Conservation (phyloP, 2,329 filamentous ascomycete species). For the Beauveria varroae region DNA sequence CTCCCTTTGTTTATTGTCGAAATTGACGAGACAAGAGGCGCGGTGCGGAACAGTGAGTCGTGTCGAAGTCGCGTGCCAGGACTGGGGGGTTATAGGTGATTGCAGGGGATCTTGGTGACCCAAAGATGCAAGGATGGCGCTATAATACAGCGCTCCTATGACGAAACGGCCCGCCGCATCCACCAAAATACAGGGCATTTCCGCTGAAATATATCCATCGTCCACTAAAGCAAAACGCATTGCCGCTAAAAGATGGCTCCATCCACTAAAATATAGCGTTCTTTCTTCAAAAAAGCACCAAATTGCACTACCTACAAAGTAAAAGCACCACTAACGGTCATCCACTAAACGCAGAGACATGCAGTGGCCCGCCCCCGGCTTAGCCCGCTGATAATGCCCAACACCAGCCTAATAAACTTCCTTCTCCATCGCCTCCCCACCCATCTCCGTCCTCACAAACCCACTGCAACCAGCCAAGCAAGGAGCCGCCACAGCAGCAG, state of each 20-base stretch:
- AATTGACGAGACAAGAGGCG: background rate
- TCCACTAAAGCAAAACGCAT: no score
- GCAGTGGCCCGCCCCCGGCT: background rate
- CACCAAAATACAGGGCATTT: no score
- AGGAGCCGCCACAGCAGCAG: no score
- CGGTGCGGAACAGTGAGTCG: slow-evolving; percentile 1
- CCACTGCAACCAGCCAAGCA: background rate
- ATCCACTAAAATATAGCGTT: background rate
- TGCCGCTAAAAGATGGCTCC: no score
- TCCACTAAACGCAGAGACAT: slow-evolving; percentile 1
- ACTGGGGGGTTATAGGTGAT: background rate
- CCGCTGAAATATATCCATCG: no score
- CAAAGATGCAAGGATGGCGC: background rate
- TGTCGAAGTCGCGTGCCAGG: slow-evolving; percentile 9
- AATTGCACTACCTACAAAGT: background rate
- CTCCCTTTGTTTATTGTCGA: slow-evolving; percentile 6
- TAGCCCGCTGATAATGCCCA: background rate
- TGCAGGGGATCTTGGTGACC: background rate
- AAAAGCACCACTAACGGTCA: background rate
- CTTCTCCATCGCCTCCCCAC: background rate
- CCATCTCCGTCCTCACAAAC: background rate
- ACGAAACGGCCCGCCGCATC: no score
- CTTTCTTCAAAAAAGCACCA: background rate
- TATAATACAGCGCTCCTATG: background rate
- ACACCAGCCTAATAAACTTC: slow-evolving; percentile 1